Conservation (phyloP, 2,329 filamentous ascomycete genomes). For the Hypoxylon sp. region DNA sequence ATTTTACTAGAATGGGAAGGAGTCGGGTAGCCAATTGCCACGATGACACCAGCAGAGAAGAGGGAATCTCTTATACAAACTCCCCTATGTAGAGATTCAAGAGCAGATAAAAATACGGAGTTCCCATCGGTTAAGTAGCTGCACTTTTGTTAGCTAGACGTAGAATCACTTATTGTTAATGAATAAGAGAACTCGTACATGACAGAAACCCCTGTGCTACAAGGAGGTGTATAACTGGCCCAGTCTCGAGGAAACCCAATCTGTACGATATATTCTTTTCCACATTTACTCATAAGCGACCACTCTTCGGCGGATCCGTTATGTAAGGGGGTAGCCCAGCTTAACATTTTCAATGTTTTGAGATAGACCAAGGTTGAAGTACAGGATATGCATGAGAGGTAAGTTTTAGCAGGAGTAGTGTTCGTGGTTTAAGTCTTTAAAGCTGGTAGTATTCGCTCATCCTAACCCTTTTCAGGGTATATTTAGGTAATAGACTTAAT, state of each 20-base stretch:
- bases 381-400: no score
- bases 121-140: constrained; percentile 57
- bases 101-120: constrained; percentile 55
- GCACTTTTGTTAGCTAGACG: neutral
- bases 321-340: neutral
- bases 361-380: neutral
- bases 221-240: constrained; percentile 1
- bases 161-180: neutral
- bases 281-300: constrained; percentile 11
- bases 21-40: constrained; percentile 55
- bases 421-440: no score
- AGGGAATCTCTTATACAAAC: constrained; percentile 47
- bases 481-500: no score
- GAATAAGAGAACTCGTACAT: constrained; percentile 2
- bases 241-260: constrained; percentile 21
- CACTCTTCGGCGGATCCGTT: constrained; percentile 18
- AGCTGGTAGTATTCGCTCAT: no score
- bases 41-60: constrained; percentile 51
- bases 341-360: constrained; percentile 1
- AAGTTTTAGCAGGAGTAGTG: no score
- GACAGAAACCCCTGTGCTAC: constrained; percentile 4
- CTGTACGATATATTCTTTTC: constrained; percentile 16
- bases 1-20: constrained; percentile 43
- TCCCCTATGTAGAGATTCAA: constrained; percentile 46
- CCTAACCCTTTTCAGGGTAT: no score